Evolutionary conservation across 2,329 filamentous ascomycete species (phyloP).

Genomic region (Alternaria solani): DNA sequence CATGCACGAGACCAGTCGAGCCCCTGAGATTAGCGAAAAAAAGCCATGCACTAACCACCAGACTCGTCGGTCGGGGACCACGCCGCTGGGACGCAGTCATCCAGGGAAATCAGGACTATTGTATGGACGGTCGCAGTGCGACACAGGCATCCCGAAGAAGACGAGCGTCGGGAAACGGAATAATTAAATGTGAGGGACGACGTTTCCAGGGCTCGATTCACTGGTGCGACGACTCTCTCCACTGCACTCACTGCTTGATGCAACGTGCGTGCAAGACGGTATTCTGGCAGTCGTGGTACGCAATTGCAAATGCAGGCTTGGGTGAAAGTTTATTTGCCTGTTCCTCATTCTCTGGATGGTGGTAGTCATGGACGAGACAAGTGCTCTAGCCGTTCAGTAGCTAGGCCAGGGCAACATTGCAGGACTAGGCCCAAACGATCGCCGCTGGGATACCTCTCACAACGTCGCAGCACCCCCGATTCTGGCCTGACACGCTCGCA

Average conservation of each 20-base stretch:
- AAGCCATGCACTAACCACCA: not conserved
- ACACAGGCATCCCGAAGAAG: not conserved
- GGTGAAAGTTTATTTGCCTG: not conserved
- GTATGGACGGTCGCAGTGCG: not conserved
- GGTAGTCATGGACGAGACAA: not conserved
- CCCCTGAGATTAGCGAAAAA: constrained; percentile 19
- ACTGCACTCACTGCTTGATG: not conserved
- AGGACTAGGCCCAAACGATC: constrained; percentile 18
- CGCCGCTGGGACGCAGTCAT: not conserved
- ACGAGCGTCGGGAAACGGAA: not conserved
- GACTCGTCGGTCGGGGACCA: not conserved
- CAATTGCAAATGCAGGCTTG: not conserved
- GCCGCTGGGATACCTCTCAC: constrained; percentile 16
- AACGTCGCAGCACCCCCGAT: constrained; percentile 14
- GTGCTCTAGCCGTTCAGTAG: not conserved
- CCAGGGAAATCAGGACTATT: not conserved
- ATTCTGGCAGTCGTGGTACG: not conserved
- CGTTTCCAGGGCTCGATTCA: not conserved
- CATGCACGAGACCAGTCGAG: not conserved
- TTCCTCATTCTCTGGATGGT: not conserved
- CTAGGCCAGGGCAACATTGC: constrained; percentile 6
- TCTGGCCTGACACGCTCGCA: constrained; percentile 10
- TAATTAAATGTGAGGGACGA: not conserved
- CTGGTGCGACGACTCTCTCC: constrained; percentile 19
- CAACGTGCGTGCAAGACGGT: not conserved